Evolutionary conservation across 208 protist genomes (phyloP), one percentile per base, ranked within the genome.

Genomic region (Vickermania spadyakhi): DNA sequence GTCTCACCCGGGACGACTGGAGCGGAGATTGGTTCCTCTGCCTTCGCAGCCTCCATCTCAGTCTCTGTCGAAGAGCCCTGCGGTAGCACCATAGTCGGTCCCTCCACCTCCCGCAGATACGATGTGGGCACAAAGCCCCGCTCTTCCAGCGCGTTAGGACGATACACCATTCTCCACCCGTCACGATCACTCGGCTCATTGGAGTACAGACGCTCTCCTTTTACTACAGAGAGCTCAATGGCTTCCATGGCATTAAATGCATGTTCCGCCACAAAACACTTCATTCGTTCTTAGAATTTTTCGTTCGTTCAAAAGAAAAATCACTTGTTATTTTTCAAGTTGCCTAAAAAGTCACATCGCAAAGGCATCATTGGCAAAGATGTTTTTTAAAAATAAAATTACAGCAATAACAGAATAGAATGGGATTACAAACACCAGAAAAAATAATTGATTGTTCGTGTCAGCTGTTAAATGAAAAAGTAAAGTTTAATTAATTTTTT

Each of bases 141-240:
- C 2, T 84, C 73, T 3, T 54, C 56, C 3, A 41, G 26, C 21
- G 61, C 52, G 1, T 79, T 73, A 22, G 54, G 31, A 31, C 79
- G 70, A 49, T 81, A 71, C 5, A 91, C 81, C 71, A 86, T 86
- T 13, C 91, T 71, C 84, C 87, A 94, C 5, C 87, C 87, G 61
- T 94, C 84, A 31, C 84, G 79, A 1, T 68, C 68, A 0, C 76
- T 56, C 51, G 51, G 58, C 21, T 91, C 80, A 1, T 73, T 63
- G 0, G 80, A 56, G 28, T 63, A 45, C 1, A 94, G 65, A 26
- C 68, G 22, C 63, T 94, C 84, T 50, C 78, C 84, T 58, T 84
- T 88, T 4, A 66, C 45, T 2, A 91, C 84, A 14, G 75, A 77
- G 26, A 94, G 70, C 64, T 94, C 87, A 21, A 89, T 81, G 5